phyloP scores from a whole-genome alignment of 768 basidiomycete genomes.

The Cantharellus cinnabarinus region DNA sequence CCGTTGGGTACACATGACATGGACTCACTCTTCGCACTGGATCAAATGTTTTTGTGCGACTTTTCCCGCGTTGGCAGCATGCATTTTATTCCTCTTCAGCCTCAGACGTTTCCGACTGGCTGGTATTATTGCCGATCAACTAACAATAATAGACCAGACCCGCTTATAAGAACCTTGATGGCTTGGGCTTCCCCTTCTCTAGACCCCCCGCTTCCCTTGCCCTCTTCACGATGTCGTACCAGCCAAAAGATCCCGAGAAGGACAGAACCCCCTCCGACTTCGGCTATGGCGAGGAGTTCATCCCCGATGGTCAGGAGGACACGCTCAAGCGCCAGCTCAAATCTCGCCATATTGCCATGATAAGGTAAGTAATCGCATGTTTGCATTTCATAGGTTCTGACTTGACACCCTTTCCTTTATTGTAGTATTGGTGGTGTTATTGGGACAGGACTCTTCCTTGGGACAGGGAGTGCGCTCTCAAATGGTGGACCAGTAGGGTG shows the following conservation, averaged over 20 bases:
- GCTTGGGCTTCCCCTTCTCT: neutral
- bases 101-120: no score
- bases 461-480: neutral
- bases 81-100: no score
- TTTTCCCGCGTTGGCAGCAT: no score
- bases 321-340: neutral
- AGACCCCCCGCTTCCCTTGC: neutral
- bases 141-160: neutral
- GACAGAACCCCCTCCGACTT: neutral
- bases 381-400: neutral
- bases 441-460: slow-evolving; percentile 1
- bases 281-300: neutral
- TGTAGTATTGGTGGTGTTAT: neutral
- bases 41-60: no score
- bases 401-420: neutral
- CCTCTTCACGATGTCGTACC: neutral
- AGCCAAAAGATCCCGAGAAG: neutral
- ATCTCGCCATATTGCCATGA: slow-evolving; percentile 1
- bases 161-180: neutral
- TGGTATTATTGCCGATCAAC: neutral
- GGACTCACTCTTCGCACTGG: no score
- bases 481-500: neutral
- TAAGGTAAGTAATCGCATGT: neutral
- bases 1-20: no score
- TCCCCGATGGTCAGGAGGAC: neutral